phyloP scores from a whole-genome alignment of 306 rosid genomes.

The Nissolia schottii region DNA sequence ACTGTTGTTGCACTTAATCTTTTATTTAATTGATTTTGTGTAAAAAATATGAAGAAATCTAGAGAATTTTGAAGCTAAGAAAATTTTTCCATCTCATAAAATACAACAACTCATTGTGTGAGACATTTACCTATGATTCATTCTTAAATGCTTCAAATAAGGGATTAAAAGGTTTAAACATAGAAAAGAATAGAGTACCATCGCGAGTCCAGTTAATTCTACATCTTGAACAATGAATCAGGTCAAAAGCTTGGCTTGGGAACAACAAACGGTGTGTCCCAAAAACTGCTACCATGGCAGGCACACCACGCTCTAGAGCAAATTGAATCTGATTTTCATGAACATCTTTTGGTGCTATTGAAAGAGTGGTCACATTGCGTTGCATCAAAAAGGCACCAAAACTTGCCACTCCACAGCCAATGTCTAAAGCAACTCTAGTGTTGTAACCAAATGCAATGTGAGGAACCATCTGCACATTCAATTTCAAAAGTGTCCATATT shows the following conservation, averaged over 20 bases:
- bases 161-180: not conserved
- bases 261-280: constrained; percentile 61
- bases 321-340: constrained; percentile 89
- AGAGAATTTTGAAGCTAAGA: not conserved
- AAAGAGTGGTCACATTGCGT: constrained; percentile 66
- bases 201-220: constrained; percentile 84
- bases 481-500: constrained; percentile 8
- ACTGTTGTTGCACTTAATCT: not conserved
- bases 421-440: constrained; percentile 65
- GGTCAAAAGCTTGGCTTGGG: constrained; percentile 94
- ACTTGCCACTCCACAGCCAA: constrained; percentile 93
- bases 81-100: not conserved
- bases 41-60: not conserved
- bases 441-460: constrained; percentile 69
- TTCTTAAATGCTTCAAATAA: constrained; percentile 1
- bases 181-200: constrained; percentile 42
- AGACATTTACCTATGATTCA: not conserved
- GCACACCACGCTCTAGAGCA: constrained; percentile 95
- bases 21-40: not conserved
- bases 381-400: constrained; percentile 82
- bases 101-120: constrained; percentile 9
- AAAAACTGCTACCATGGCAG: constrained; percentile 72
- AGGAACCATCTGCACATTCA: constrained; percentile 69
- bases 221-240: constrained; percentile 89
- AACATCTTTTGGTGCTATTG: constrained; percentile 79